Evolutionary conservation across 768 basidiomycete genomes (phyloP).

Genomic region (Suillus lakei): DNA sequence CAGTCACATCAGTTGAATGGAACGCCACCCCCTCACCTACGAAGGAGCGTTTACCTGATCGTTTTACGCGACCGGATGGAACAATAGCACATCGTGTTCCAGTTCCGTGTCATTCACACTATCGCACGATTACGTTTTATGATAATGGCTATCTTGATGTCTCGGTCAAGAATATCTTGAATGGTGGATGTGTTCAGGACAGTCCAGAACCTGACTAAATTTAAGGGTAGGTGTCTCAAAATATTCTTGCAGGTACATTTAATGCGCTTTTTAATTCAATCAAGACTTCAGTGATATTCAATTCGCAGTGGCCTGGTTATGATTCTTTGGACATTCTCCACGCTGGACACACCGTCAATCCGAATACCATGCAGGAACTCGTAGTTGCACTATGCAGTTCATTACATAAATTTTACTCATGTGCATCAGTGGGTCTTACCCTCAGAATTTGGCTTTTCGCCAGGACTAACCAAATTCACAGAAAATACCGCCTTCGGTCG

Average conservation of each 20-base stretch:
- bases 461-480: background rate
- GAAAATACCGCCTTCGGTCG: conserved; percentile 4
- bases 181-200: conserved; percentile 15
- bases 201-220: conserved; percentile 1
- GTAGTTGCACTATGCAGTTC: background rate
- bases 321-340: conserved; percentile 5
- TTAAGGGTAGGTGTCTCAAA: background rate
- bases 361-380: conserved; percentile 24
- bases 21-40: background rate
- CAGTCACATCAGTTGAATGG: background rate
- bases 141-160: conserved; percentile 24
- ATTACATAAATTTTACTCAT: background rate
- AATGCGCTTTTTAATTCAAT: background rate
- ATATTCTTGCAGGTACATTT: background rate
- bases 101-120: conserved; percentile 12
- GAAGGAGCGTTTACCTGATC: background rate
- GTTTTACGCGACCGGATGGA: background rate
- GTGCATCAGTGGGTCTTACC: background rate
- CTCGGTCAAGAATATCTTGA: conserved; percentile 18
- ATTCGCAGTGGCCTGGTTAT: conserved; percentile 32
- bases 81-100: conserved; percentile 17
- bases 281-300: background rate
- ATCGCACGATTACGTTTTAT: conserved; percentile 23
- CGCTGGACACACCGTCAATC: conserved; percentile 12
- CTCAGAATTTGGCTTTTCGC: background rate